Percentiles rank a stretch among this genome's conserved stretches.
Conservation (phyloP, 2,329 filamentous ascomycete species). For the Cladobotryum mycophilum region DNA sequence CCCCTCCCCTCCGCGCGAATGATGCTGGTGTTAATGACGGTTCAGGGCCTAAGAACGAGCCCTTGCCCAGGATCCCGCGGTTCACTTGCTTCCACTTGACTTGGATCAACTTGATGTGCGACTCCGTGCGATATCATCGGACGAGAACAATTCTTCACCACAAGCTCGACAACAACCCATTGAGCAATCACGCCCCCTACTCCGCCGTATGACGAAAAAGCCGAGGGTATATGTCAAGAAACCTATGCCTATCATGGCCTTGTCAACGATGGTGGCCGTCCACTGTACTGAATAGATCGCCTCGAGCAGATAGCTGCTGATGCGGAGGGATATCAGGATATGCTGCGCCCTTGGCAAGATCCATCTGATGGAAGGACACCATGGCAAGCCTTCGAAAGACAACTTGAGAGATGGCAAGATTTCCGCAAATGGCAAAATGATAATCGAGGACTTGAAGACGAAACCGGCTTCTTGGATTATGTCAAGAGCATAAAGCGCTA, state of each 20-base stretch:
- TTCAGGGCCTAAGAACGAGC: background rate
- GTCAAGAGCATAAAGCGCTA: conserved; percentile 8
- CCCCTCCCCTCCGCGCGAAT: background rate
- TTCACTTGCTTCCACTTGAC: conserved; percentile 12
- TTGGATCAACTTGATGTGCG: conserved; percentile 14
- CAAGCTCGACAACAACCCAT: background rate
- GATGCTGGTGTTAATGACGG: background rate
- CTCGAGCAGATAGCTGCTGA: conserved; percentile 19
- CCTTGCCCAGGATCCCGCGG: background rate
- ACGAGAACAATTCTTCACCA: background rate
- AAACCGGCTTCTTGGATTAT: conserved; percentile 13
- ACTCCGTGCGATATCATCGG: conserved; percentile 5
- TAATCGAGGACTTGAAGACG: conserved; percentile 18
- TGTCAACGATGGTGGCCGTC: conserved; percentile 25
- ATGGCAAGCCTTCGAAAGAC: conserved; percentile 18
- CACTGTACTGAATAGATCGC: conserved; percentile 22
- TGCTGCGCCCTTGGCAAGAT: conserved; percentile 22
- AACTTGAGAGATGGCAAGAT: conserved; percentile 21
- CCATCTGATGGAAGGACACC: background rate
- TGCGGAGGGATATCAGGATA: conserved; percentile 18
- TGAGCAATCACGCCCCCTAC: too few species aligned
- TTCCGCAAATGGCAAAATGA: conserved; percentile 27
- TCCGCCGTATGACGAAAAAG: too few species aligned
- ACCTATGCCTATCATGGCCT: conserved; percentile 22
- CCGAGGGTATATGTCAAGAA: conserved; percentile 9